phyloP scores from a whole-genome alignment of 148 eudicot species.

The Tetragonia tetragonoides region DNA sequence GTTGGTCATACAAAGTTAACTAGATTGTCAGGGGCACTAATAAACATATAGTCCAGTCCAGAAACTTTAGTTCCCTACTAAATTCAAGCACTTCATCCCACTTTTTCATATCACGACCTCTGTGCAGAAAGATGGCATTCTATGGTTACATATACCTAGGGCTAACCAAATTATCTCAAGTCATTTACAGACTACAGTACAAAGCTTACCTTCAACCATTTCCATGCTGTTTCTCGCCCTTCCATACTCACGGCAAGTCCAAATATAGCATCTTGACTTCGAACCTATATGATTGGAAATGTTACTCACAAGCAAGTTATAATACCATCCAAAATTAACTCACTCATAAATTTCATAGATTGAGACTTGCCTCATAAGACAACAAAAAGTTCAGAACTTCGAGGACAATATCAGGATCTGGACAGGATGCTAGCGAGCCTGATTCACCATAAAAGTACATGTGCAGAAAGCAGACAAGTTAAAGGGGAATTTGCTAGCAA shows the following conservation, averaged over 20 bases:
- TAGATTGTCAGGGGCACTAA: no score
- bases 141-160: not conserved
- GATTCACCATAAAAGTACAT: constrained; percentile 13
- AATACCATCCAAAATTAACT: not conserved
- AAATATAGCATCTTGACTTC: constrained; percentile 82
- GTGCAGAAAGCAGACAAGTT: not conserved
- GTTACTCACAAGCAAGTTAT: not conserved
- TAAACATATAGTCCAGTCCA: no score
- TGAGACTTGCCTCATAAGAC: constrained; percentile 58
- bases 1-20: no score
- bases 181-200: not conserved
- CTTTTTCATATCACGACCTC: not conserved
- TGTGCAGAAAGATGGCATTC: not conserved
- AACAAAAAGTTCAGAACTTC: constrained; percentile 83
- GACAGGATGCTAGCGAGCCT: constrained; percentile 80
- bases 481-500: not conserved
- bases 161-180: not conserved
- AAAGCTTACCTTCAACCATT: constrained; percentile 71
- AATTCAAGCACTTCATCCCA: no score
- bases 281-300: constrained; percentile 47
- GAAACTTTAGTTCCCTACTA: no score
- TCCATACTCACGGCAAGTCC: constrained; percentile 65
- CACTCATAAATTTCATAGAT: not conserved
- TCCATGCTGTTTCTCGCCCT: constrained; percentile 91
- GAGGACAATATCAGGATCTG: constrained; percentile 69